These are phyloP conservation scores for Tylopilus intermedius DNA, from an alignment of 768 basidiomycete species.

Conservation along the genomic window DNA sequence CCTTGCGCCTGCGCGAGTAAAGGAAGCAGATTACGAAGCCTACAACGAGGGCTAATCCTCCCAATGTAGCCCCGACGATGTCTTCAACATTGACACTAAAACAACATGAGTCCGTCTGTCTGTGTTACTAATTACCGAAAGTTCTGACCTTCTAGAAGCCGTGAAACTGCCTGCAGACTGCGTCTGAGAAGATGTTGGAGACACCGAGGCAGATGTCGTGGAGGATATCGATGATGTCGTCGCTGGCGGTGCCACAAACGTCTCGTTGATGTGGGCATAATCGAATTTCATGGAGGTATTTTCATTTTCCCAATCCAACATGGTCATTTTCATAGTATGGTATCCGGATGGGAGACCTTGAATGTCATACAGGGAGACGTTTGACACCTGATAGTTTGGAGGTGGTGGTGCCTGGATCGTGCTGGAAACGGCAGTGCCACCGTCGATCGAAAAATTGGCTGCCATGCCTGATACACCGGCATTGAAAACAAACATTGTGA, in stretches of 20 bases:
- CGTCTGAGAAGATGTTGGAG: background rate
- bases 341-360: constrained; percentile 14
- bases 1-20: constrained; percentile 8
- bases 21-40: constrained; percentile 1
- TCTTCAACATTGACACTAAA: constrained; percentile 14
- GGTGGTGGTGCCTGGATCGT: constrained; percentile 9
- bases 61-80: constrained; percentile 14
- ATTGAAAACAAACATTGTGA: constrained; percentile 24
- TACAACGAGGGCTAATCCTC: constrained; percentile 6
- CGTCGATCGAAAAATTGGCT: constrained; percentile 21
- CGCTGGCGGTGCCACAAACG: constrained; percentile 9
- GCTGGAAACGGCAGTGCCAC: constrained; percentile 1
- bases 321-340: constrained; percentile 18
- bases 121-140: background rate
- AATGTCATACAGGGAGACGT: constrained; percentile 13
- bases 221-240: background rate
- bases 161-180: background rate
- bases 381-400: constrained; percentile 16
- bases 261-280: constrained; percentile 23
- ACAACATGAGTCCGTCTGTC: background rate
- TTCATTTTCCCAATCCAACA: constrained; percentile 16
- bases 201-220: background rate
- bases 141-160: constrained; percentile 5
- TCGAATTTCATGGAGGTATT: constrained; percentile 26
- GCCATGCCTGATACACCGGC: constrained; percentile 19